Percentiles rank a stretch among this genome's conserved stretches.
Conservation (phyloP, 371 early-diverging fungal species). For the Haplosporangium sp. region DNA sequence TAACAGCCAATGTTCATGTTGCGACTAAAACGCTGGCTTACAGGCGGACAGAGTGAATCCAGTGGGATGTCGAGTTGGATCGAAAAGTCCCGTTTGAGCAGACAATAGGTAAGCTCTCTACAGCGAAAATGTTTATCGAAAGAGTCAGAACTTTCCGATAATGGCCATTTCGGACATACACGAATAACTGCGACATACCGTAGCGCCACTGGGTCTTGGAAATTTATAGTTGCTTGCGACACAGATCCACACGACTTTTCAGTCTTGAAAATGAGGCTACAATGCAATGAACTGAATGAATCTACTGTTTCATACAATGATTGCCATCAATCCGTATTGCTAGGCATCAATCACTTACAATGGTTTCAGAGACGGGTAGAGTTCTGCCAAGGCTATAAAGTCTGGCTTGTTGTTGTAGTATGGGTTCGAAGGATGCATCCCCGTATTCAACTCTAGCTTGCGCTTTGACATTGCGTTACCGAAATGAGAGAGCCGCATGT, state of each 20-base stretch:
- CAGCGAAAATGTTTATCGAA: no score
- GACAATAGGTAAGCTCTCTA: constrained; percentile 44
- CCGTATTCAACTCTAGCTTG: constrained; percentile 11
- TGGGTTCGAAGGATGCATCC: constrained; percentile 51
- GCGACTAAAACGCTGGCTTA: constrained; percentile 1
- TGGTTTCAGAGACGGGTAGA: constrained; percentile 31
- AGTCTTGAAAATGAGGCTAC: constrained; percentile 21
- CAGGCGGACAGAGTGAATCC: constrained; percentile 49
- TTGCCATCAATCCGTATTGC: no score
- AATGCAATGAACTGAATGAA: background rate
- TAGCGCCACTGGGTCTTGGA: constrained; percentile 38
- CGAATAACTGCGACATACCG: constrained; percentile 9
- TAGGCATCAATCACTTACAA: constrained; percentile 17
- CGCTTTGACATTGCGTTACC: constrained; percentile 37
- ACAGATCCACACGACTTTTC: background rate
- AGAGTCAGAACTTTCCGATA: no score
- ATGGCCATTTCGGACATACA: no score
- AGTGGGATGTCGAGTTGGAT: constrained; percentile 45
- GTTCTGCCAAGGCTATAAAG: constrained; percentile 30
- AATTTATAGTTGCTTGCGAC: constrained; percentile 24
- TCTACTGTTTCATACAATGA: background rate
- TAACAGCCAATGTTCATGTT: background rate
- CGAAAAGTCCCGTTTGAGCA: constrained; percentile 38
- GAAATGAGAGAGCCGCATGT: background rate
- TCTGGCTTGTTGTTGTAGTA: constrained; percentile 43